phyloP scores from a whole-genome alignment of 2,329 filamentous ascomycete genomes.

The Arthroderma uncinatum region DNA sequence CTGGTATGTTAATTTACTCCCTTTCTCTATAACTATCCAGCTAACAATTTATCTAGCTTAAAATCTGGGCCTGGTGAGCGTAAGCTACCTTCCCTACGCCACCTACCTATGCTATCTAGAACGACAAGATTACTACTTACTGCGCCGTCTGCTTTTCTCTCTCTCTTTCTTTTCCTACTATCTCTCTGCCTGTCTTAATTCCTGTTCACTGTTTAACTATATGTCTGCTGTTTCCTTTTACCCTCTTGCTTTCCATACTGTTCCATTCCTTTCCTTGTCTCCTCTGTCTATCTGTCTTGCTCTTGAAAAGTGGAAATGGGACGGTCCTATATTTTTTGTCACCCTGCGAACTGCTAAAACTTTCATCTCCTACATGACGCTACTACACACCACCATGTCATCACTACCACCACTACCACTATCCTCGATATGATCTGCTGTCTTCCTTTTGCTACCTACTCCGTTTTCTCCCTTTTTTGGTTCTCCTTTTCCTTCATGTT shows the following conservation, averaged over 20 bases:
- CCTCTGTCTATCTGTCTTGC: not conserved
- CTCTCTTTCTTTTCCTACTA: not conserved
- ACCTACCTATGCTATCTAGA: not conserved
- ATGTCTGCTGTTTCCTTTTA: not conserved
- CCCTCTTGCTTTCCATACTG: not conserved
- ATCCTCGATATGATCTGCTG: slow-evolving; percentile 23
- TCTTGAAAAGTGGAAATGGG: slow-evolving; percentile 3
- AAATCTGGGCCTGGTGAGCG: slow-evolving; percentile 73
- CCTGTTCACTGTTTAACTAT: not conserved
- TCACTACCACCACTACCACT: slow-evolving; percentile 18
- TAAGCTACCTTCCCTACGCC: not conserved
- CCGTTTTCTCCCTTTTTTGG: slow-evolving; percentile 14
- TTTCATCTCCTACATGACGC: slow-evolving; percentile 9
- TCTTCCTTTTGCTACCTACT: slow-evolving; percentile 20
- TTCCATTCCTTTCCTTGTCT: not conserved
- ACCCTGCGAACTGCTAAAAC: not conserved
- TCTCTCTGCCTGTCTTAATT: not conserved
- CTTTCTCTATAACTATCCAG: not conserved
- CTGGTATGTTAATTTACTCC: slow-evolving; percentile 65
- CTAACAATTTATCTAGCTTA: slow-evolving; percentile 48
- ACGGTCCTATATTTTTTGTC: slow-evolving; percentile 6
- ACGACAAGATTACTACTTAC: not conserved
- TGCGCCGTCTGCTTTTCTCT: not conserved
- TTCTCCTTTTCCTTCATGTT: too few species aligned
- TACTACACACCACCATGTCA: slow-evolving; percentile 6